Conservation (phyloP, 495 filamentous ascomycete species). For the Cercophora newfieldiana region DNA sequence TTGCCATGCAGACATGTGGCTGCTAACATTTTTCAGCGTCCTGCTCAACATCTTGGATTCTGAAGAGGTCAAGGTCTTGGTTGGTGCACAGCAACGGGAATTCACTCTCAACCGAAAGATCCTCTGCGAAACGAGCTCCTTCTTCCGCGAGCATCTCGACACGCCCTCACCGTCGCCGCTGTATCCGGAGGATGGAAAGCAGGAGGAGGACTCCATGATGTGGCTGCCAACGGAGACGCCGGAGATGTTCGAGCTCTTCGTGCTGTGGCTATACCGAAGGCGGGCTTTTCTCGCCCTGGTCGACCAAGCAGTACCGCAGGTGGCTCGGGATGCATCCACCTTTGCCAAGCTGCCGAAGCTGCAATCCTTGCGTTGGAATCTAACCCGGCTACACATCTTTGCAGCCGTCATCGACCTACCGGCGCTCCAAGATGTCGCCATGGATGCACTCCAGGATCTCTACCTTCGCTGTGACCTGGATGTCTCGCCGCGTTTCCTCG, state of each 20-base stretch:
- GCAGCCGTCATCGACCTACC: constrained; percentile 43
- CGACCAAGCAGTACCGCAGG: constrained; percentile 32
- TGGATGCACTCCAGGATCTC: constrained; percentile 51
- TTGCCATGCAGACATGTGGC: background rate
- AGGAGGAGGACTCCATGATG: constrained; percentile 32
- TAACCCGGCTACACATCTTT: constrained; percentile 50
- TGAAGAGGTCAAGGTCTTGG: constrained; percentile 42
- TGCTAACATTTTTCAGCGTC: constrained; percentile 15
- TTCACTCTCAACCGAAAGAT: constrained; percentile 44
- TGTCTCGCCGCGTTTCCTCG: constrained; percentile 44
- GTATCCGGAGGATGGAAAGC: constrained; percentile 11
- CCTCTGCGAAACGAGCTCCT: constrained; percentile 39
- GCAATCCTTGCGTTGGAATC: constrained; percentile 39
- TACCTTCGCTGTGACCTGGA: constrained; percentile 53
- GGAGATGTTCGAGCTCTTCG: constrained; percentile 49
- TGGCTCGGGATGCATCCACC: constrained; percentile 26
- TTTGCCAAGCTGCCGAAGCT: constrained; percentile 11
- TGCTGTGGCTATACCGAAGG: constrained; percentile 46
- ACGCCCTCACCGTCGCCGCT: constrained; percentile 7
- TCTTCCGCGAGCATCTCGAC: constrained; percentile 44
- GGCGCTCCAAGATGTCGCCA: constrained; percentile 46
- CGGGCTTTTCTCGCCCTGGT: constrained; percentile 39
- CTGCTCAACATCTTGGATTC: constrained; percentile 20
- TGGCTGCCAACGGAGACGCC: constrained; percentile 44
- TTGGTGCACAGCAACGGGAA: constrained; percentile 43